Conservation (phyloP, 139 green algal genomes). For the Pleodorina starrii region DNA sequence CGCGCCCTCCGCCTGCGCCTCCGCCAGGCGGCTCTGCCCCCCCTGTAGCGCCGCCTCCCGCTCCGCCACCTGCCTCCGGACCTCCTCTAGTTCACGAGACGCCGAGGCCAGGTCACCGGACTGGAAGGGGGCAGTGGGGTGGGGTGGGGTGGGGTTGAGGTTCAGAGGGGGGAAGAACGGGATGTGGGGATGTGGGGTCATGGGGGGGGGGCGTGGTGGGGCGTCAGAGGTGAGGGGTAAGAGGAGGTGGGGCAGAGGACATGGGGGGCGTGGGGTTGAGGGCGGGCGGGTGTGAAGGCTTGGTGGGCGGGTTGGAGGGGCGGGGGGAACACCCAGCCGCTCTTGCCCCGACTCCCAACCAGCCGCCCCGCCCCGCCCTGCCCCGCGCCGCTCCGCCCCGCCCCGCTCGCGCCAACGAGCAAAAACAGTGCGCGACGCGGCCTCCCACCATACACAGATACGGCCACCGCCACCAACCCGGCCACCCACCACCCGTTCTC, state of each 20-base stretch:
- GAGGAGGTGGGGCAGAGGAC: neutral
- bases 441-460: no score
- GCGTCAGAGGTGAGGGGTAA: neutral
- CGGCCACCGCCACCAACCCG: no score
- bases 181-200: neutral
- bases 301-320: neutral
- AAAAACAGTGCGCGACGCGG: no score
- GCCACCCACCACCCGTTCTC: no score
- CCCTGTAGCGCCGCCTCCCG: neutral
- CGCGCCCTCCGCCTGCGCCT: neutral
- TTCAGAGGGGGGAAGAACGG: neutral
- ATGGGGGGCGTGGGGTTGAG: neutral
- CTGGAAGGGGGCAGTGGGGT: neutral
- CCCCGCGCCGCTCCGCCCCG: no score
- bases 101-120: neutral
- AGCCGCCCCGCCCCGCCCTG: no score
- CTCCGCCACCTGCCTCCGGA: neutral
- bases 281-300: neutral
- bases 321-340: no score
- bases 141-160: neutral
- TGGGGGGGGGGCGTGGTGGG: neutral
- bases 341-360: no score
- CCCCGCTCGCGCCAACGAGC: no score
- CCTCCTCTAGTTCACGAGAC: constrained; percentile 14
- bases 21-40: neutral